phyloP scores from a whole-genome alignment of 2,329 filamentous ascomycete genomes.

The Rugonectria rugulosa region DNA sequence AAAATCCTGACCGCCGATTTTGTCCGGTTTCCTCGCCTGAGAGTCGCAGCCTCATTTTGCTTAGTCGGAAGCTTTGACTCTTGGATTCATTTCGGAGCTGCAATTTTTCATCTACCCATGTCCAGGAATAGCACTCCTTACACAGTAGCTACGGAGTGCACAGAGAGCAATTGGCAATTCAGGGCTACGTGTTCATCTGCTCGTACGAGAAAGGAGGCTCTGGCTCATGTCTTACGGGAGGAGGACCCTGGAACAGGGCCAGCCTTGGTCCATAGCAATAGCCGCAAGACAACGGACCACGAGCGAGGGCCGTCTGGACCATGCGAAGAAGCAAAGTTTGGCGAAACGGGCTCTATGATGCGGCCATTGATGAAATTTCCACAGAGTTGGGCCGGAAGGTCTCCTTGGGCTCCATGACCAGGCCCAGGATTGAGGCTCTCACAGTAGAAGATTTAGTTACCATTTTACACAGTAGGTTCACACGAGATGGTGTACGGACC shows the following conservation, averaged over 20 bases:
- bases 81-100: conserved; percentile 32
- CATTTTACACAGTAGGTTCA: no score
- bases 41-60: conserved; percentile 19
- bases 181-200: conserved; percentile 31
- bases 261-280: not conserved
- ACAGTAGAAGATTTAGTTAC: no score
- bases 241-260: conserved; percentile 23
- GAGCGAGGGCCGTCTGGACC: not conserved
- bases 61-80: conserved; percentile 32
- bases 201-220: conserved; percentile 27
- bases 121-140: conserved; percentile 25
- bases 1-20: conserved; percentile 19
- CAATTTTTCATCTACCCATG: conserved; percentile 29
- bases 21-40: conserved; percentile 25
- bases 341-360: conserved; percentile 7
- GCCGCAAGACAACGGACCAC: not conserved
- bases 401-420: no score
- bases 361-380: conserved; percentile 15
- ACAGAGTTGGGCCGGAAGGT: no score
- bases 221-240: conserved; percentile 18
- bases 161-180: conserved; percentile 19
- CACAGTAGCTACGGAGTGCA: not conserved
- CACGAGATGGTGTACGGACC: not conserved
- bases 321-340: conserved; percentile 10
- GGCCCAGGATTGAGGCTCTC: no score